A percentile compares a stretch with the other conserved stretches of the same genome.
Evolutionary conservation across 2,329 filamentous ascomycete species (phyloP).

Genomic region (Curvularia eragrostidis): DNA sequence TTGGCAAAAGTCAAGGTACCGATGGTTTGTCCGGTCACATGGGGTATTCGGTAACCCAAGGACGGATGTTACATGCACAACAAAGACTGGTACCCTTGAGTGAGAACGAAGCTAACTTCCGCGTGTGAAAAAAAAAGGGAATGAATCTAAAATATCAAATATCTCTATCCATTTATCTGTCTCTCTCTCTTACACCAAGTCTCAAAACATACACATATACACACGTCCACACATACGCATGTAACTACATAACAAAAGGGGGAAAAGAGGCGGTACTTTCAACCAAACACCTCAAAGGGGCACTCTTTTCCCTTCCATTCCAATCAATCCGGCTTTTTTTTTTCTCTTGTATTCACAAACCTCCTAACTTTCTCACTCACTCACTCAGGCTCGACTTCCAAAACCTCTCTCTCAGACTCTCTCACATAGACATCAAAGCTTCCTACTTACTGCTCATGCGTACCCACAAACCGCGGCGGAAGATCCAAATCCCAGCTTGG

Average conservation of each 20-base stretch:
- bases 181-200: not conserved
- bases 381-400: too few relatives aligned
- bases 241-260: not conserved
- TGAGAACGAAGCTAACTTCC: too few relatives aligned
- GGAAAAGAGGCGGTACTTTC: too few relatives aligned
- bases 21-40: not conserved
- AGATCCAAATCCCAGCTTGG: constrained; percentile 83
- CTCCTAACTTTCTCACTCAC: not conserved
- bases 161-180: not conserved
- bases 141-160: not conserved
- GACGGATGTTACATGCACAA: too few relatives aligned
- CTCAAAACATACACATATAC: not conserved
- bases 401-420: too few relatives aligned
- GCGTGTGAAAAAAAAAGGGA: too few relatives aligned
- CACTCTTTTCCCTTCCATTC: not conserved
- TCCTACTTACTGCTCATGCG: constrained; percentile 42
- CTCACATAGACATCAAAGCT: not conserved
- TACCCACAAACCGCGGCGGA: constrained; percentile 66
- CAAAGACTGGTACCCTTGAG: too few relatives aligned
- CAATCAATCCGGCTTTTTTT: not conserved
- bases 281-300: too few relatives aligned
- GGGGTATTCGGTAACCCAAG: not conserved
- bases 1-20: not conserved
- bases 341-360: too few relatives aligned
- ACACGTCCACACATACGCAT: not conserved